Base-by-base conservation (phyloP, 768 basidiomycete genomes). In the Holtermannia corniformis region DNA sequence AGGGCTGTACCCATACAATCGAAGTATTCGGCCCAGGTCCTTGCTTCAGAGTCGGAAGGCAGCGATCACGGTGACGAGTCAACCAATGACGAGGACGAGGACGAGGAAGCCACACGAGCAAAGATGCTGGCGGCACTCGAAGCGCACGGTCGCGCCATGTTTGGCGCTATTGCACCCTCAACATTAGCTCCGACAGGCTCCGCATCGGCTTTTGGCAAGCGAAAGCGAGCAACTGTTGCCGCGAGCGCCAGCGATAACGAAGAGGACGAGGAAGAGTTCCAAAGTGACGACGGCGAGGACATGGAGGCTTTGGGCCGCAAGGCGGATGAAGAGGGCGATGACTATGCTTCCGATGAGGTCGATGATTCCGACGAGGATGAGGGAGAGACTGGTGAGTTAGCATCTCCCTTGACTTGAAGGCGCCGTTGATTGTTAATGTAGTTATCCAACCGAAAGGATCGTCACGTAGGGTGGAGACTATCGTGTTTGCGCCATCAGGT, bases 71-170 rank as follows among this genome's bases (percentile, higher is more conserved):
- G n/a, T 23, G 58, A 63, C 24, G 56, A 61, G 0, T 50, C 59
- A n/a, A 55, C 50, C 19, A 58, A 52, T 2, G 50, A 54, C 12
- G 56, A 52, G 5, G 58, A 55, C 16, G 52, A 64, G 11, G 53
- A 61, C 19, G 47, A 48, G 0, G 52, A 55, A 24, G 57, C 56
- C 2, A 44, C 55, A 1, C 48, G 52, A 24, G 40, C 41, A 25
- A 52, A 55, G 3, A 70, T 72, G 70, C 54, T 73, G n/a, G 65
- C 63, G 25, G 60, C 60, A 0, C 60, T 73, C 3, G 58, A 71
- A 54, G 72, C 70, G 20, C 69, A 68, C 47, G 59, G 63, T 32
- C 52, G 64, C 47, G 63, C 67, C 5, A 65, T 73, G 63, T 58
- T 73, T 12, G 68, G 68, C n/a, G 32, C 67, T 1, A 51, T 50